phyloP scores from a whole-genome alignment of 345 rosid genomes.

The Populus euphratica region DNA sequence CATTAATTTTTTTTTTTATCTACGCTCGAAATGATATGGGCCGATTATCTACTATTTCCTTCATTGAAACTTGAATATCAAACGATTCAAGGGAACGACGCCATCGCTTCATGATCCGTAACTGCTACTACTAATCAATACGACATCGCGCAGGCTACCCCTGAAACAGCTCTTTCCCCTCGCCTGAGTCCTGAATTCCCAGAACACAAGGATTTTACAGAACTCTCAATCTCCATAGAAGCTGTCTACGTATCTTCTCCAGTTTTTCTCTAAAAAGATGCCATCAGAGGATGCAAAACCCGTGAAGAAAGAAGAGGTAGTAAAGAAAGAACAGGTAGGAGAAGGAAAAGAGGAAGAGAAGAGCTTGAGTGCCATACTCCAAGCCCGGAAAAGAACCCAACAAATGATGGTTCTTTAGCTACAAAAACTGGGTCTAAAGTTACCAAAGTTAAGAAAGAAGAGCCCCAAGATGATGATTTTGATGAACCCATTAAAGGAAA shows the following conservation, averaged over 20 bases:
- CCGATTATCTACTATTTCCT: not conserved
- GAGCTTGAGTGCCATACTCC: constrained; percentile 50
- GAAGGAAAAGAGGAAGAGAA: constrained; percentile 37
- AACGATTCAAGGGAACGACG: not conserved
- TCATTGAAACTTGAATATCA: not conserved
- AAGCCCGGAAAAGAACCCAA: constrained; percentile 44
- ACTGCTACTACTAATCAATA: not conserved
- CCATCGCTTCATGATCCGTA: not conserved
- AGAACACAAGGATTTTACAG: not conserved
- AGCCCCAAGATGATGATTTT: constrained; percentile 21
- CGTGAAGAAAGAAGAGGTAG: constrained; percentile 24
- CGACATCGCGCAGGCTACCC: not conserved
- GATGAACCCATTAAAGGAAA: constrained; percentile 5
- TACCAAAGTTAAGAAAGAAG: constrained; percentile 46
- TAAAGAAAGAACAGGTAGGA: constrained; percentile 2
- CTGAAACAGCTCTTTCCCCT: not conserved
- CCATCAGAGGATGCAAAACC: constrained; percentile 52
- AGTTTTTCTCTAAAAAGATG: constrained; percentile 33
- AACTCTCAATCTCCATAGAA: not conserved
- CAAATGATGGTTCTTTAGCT: constrained; percentile 30
- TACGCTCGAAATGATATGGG: too few relatives aligned
- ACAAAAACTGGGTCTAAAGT: constrained; percentile 32
- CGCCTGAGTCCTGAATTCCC: not conserved
- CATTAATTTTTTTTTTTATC: too few relatives aligned
- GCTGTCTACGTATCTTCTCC: not conserved